Evolutionary conservation across 2,329 filamentous ascomycete genomes (phyloP), one percentile per base, ranked within the genome.

Genomic region (Hypoxylon sp.): DNA sequence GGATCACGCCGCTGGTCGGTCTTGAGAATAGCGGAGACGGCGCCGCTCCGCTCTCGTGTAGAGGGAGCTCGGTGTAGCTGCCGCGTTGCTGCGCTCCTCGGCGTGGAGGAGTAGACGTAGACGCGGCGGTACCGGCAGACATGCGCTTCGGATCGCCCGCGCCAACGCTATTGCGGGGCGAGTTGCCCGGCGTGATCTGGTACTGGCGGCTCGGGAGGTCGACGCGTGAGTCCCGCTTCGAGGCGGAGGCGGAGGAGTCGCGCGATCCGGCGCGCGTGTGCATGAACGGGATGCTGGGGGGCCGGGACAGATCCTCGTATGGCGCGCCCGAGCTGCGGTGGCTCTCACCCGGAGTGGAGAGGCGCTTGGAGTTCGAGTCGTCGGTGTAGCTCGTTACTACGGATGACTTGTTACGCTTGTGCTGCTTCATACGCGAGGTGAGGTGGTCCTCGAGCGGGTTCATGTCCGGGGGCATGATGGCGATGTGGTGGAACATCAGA

Each of bases 381-480:
- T 85, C 82, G 9, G 80, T 85, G 70, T 80, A 81, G 5, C 77
- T 76, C 1, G 83, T 87, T 3, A 82, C 80, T 28, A 87, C 75
- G 1, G 86, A 88, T 1, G 85, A 86, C 78, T 87, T 88, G 78
- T 92, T 94, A 75, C 91, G 89, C 83, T 94, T 94, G 80, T 97
- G 93, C 63, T 67, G 61, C 41, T 70, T 73, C 23, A 80, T 82
- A 23, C 90, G 88, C 10, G 93, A 90, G 1, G 94, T 98, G 63
- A 97, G 82, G 74, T 95, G 90, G 71, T 92, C 89, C 77, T 98
- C 94, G 13, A 98, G 85, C 1, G 95, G 95, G 77, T 98, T 98
- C 92, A 97, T 93, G 76, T 98, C 95, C 0, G 95, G 94, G 5
- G 95, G 95, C 78, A 98, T 86, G 19, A 86, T 84, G 4, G 90